phyloP scores from a whole-genome alignment of 805 yeast genomes.

The Barnettozyma pratensis region DNA sequence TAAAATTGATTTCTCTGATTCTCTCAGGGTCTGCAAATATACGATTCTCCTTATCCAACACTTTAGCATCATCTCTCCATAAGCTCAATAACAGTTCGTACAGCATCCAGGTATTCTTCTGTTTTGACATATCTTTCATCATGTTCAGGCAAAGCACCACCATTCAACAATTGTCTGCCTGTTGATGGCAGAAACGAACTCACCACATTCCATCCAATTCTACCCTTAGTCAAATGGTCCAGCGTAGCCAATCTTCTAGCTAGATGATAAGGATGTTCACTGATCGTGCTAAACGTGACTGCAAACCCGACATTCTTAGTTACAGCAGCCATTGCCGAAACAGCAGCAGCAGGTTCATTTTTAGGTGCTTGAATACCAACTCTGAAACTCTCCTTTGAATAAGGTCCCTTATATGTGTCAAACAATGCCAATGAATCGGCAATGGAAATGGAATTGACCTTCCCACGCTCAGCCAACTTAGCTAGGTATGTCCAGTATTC shows the following conservation, averaged over 20 bases:
- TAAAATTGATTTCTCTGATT: slow-evolving; percentile 33
- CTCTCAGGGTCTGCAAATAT: slow-evolving; percentile 30
- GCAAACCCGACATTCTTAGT: slow-evolving; percentile 34
- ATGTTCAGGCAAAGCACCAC: slow-evolving; percentile 29
- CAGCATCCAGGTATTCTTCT: slow-evolving; percentile 34
- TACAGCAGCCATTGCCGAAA: slow-evolving; percentile 37
- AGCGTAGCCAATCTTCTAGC: slow-evolving; percentile 35
- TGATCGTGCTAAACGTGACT: slow-evolving; percentile 36
- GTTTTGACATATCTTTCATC: slow-evolving; percentile 34
- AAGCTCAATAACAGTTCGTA: slow-evolving; percentile 32
- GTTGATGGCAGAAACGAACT: slow-evolving; percentile 35
- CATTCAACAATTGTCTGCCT: slow-evolving; percentile 30
- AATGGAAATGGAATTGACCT: slow-evolving; percentile 30
- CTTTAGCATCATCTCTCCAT: slow-evolving; percentile 33
- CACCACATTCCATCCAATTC: slow-evolving; percentile 41
- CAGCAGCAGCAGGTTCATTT: slow-evolving; percentile 33
- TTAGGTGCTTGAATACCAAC: slow-evolving; percentile 34
- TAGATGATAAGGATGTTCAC: slow-evolving; percentile 36
- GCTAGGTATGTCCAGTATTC: slow-evolving; percentile 34
- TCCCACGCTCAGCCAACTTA: slow-evolving; percentile 30
- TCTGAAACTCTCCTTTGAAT: slow-evolving; percentile 11
- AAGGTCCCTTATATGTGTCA: slow-evolving; percentile 28
- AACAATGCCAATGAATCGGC: slow-evolving; percentile 35
- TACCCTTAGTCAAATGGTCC: slow-evolving; percentile 36
- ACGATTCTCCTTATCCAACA: slow-evolving; percentile 15